phyloP scores from a whole-genome alignment of 1,139 yeast genomes.

The Saccharomyces hybrid region DNA sequence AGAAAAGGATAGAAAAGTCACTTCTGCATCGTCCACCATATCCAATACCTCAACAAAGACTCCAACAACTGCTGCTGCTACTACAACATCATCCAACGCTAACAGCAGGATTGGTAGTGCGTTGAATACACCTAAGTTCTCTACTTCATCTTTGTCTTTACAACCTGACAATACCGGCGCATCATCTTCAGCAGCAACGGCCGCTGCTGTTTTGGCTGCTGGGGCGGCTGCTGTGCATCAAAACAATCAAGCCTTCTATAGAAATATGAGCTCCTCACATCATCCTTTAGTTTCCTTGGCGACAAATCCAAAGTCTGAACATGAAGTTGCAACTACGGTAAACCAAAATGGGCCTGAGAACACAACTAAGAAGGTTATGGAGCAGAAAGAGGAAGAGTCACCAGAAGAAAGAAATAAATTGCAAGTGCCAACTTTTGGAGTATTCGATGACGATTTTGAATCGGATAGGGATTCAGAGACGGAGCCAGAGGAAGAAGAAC shows the following conservation, averaged over 20 bases:
- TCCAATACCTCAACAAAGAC: slow-evolving; percentile 10
- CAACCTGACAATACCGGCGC: slow-evolving; percentile 1
- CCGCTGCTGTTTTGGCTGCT: slow-evolving; percentile 26
- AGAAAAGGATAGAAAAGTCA: slow-evolving; percentile 21
- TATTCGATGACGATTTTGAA: slow-evolving; percentile 8
- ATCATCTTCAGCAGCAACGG: slow-evolving; percentile 12
- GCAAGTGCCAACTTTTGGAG: slow-evolving; percentile 4
- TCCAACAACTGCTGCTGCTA: slow-evolving; percentile 9
- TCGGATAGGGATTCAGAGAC: slow-evolving; percentile 5
- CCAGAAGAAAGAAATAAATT: slow-evolving; percentile 24
- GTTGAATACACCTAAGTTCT: slow-evolving; percentile 12
- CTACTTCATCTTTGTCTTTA: slow-evolving; percentile 12
- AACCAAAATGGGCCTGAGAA: neutral
- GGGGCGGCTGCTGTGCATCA: slow-evolving; percentile 23
- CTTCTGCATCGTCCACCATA: slow-evolving; percentile 9
- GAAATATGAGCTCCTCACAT: slow-evolving; percentile 2
- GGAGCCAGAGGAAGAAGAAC: slow-evolving; percentile 3
- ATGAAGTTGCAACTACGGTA: neutral
- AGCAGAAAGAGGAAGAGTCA: slow-evolving; percentile 24
- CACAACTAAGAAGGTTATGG: slow-evolving; percentile 1
- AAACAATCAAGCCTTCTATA: slow-evolving; percentile 20
- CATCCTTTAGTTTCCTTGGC: neutral
- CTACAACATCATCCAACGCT: slow-evolving; percentile 12
- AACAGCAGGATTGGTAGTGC: slow-evolving; percentile 11
- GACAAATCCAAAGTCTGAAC: neutral